A percentile compares a stretch with the other conserved stretches of the same genome.
phyloP scores from a whole-genome alignment of 2,329 filamentous ascomycete genomes.

The Fusarium xylarioides region DNA sequence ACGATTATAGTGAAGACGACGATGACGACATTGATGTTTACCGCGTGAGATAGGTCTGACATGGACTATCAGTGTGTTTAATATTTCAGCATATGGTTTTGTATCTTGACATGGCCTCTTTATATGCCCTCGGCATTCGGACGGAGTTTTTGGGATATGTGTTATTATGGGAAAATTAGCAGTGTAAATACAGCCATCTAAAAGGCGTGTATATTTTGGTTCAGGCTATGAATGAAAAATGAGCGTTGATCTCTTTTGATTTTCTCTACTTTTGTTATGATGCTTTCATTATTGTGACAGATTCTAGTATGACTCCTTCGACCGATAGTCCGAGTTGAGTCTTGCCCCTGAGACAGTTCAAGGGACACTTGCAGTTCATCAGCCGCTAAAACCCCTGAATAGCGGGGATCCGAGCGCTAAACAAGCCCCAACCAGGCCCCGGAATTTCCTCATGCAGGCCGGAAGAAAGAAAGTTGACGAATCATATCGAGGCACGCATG shows the following conservation, averaged over 20 bases:
- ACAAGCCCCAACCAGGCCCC: conserved; percentile 20
- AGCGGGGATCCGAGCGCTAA: conserved; percentile 32
- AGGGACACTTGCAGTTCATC: conserved; percentile 17
- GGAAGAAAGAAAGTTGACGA: conserved; percentile 16
- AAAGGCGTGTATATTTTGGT: conserved; percentile 19
- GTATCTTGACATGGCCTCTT: conserved; percentile 7
- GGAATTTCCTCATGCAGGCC: conserved; percentile 21
- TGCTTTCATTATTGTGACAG: not conserved
- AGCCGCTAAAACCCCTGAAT: conserved; percentile 32
- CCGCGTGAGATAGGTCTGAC: conserved; percentile 23
- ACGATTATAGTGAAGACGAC: conserved; percentile 43
- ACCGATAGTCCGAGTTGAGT: not conserved
- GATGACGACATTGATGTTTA: conserved; percentile 38
- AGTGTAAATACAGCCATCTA: conserved; percentile 12
- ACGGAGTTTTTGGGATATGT: conserved; percentile 8
- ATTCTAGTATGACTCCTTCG: not conserved
- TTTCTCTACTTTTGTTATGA: not conserved
- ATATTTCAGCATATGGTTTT: conserved; percentile 7
- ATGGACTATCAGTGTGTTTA: conserved; percentile 8
- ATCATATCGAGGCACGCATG: conserved; percentile 14
- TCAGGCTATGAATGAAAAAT: conserved; percentile 12
- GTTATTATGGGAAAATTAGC: conserved; percentile 14
- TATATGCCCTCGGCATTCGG: conserved; percentile 18
- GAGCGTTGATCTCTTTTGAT: not conserved
- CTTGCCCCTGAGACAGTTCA: conserved; percentile 21